Base-by-base conservation (phyloP, 73 alveolate species). In the Paramecium bursaria region DNA sequence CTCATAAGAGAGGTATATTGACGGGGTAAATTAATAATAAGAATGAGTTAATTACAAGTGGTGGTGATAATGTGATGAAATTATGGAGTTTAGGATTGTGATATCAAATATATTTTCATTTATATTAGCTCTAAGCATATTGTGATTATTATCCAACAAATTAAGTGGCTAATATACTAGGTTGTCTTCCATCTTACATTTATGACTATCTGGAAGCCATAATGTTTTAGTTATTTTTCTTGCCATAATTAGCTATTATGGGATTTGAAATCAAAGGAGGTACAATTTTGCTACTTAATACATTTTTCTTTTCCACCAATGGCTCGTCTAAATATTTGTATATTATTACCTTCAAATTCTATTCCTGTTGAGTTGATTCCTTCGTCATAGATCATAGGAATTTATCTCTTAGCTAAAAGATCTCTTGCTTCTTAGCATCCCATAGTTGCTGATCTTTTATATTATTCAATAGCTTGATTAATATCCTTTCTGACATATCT, bases 341-440 rank as follows among this genome's bases (percentile, higher is more conserved):
- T n/a, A n/a, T n/a, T n/a, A 26, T 0, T 61, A 61, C 80, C 80
- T 0, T 25, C 17, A 0, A 25, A 53, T 33, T 42, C 7, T 1
- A 0, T 21, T 3, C 9, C 10, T 39, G 10, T 67, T 67, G 13
- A 15, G 17, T 47, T 11, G 1, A 35, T 26, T 15, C 50, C 26
- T 39, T 67, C 82, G 44, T 67, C 82, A 67, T 67, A 67, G 21
- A 67, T 21, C 53, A 67, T 67, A 2, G 60, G 57, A 5, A 67
- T 39, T 47, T 67, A 67, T 42, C 44, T 67, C 27, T 61, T 35
- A 39, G 33, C 14, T 6, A 67, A 47, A 21, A 67, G 30, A 17
- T 67, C 82, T 13, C 82, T 67, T 4, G 82, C 82, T 21, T 67
- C 82, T 67, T 67, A 42, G 22, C 82, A 67, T 39, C 60, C 57